These are phyloP conservation scores for Aspergillus tamarii DNA, from an alignment of 2,329 filamentous ascomycete genomes.

Conservation along the genomic window DNA sequence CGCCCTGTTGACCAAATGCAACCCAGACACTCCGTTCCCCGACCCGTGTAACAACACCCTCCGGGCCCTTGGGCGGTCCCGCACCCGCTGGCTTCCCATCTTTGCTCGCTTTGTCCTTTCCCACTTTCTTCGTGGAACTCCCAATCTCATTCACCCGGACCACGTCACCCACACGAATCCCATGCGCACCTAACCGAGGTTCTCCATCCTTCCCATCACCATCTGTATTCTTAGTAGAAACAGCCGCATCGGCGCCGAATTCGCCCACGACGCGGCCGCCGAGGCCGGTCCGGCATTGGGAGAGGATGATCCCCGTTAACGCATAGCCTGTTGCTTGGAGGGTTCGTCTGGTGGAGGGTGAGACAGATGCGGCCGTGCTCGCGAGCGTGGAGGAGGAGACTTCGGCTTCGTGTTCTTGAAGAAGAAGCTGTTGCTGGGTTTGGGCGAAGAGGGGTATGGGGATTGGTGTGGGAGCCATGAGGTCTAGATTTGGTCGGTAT, in stretches of 20 bases:
- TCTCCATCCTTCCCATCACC: slow-evolving; percentile 38
- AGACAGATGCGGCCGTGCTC: slow-evolving; percentile 43
- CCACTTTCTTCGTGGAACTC: slow-evolving; percentile 26
- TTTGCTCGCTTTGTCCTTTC: slow-evolving; percentile 38
- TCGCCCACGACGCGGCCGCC: slow-evolving; percentile 91
- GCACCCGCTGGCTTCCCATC: slow-evolving; percentile 29
- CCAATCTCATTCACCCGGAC: slow-evolving; percentile 47
- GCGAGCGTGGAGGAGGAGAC: slow-evolving; percentile 48
- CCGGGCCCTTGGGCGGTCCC: slow-evolving; percentile 34
- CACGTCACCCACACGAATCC: slow-evolving; percentile 52
- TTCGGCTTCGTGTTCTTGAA: slow-evolving; percentile 49
- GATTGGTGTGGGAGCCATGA: slow-evolving; percentile 23
- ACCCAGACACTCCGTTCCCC: slow-evolving; percentile 48
- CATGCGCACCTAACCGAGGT: slow-evolving; percentile 48
- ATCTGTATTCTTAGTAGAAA: slow-evolving; percentile 48
- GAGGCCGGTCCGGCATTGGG: slow-evolving; percentile 80
- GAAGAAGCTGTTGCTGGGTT: slow-evolving; percentile 46
- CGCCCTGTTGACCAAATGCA: slow-evolving; percentile 47
- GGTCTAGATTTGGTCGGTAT: not conserved
- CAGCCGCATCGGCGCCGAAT: slow-evolving; percentile 71
- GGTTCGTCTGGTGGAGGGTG: slow-evolving; percentile 46
- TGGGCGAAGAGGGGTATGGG: slow-evolving; percentile 47
- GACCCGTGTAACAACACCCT: slow-evolving; percentile 52
- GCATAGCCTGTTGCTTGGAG: slow-evolving; percentile 47
- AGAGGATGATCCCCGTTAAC: slow-evolving; percentile 61